Evolutionary conservation across 2,329 filamentous ascomycete genomes (phyloP).

Genomic region (Cordyceps cicadae): DNA sequence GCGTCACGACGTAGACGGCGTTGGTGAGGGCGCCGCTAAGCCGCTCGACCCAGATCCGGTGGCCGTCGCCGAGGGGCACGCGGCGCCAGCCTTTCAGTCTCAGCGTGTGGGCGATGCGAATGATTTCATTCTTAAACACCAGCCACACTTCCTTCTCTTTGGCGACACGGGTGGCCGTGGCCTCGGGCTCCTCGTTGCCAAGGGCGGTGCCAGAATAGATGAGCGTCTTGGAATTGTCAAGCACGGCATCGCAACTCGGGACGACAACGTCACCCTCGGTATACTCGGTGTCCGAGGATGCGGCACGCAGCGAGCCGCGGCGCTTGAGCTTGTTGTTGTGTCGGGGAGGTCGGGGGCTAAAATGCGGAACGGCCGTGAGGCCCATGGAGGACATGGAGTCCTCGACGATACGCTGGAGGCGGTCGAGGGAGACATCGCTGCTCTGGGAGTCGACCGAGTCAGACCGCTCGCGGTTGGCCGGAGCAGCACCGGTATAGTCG

Average conservation of each 20-base stretch:
- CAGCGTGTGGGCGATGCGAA: conserved; percentile 81
- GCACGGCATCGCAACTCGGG: conserved; percentile 70
- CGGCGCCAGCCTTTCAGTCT: conserved; percentile 86
- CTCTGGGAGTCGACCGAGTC: conserved; percentile 58
- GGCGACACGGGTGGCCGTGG: conserved; percentile 37
- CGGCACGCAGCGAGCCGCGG: conserved; percentile 35
- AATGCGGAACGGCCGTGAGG: conserved; percentile 35
- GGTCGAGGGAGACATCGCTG: conserved; percentile 64
- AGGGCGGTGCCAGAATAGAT: conserved; percentile 53
- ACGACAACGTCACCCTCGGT: conserved; percentile 74
- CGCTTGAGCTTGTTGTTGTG: conserved; percentile 29
- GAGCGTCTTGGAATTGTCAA: conserved; percentile 87
- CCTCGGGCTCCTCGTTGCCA: conserved; percentile 31
- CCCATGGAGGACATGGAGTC: conserved; percentile 52
- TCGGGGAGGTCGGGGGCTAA: conserved; percentile 34
- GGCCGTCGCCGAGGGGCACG: conserved; percentile 63
- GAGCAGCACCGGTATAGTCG: conserved; percentile 14
- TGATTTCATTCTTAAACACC: conserved; percentile 85
- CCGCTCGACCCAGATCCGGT: conserved; percentile 61
- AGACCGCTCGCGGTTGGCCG: conserved; percentile 25
- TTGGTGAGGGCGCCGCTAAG: conserved; percentile 92
- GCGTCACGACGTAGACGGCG: conserved; percentile 88
- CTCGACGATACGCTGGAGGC: conserved; percentile 71
- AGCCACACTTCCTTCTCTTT: conserved; percentile 73
- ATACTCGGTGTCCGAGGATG: conserved; percentile 79